Evolutionary conservation across 176 grass and related monocot genomes (phyloP).

Genomic region (Hordeum marinum): DNA sequence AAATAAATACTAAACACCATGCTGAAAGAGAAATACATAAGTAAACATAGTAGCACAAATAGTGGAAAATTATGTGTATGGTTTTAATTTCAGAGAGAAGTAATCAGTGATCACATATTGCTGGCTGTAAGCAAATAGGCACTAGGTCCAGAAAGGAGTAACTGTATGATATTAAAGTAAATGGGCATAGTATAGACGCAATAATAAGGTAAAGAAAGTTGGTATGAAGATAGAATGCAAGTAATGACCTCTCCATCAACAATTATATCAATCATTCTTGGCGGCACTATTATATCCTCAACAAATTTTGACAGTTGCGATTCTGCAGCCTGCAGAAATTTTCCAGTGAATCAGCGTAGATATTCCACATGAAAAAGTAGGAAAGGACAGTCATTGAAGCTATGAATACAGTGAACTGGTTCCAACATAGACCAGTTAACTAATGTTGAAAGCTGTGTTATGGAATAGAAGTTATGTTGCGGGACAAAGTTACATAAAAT

Average conservation of each 20-base stretch:
- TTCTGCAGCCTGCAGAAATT: constrained; percentile 70
- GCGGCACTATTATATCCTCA: constrained; percentile 92
- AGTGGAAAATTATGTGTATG: not conserved
- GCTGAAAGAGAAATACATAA: not conserved
- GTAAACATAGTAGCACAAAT: not conserved
- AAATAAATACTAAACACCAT: not conserved
- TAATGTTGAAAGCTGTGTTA: not conserved
- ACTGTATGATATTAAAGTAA: not conserved
- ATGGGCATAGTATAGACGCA: constrained; percentile 3
- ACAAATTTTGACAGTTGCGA: constrained; percentile 92
- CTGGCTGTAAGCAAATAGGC: not conserved
- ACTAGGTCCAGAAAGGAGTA: not conserved
- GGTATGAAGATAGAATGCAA: not conserved
- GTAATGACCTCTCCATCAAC: constrained; percentile 86
- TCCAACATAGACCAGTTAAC: not conserved
- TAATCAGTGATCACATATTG: not conserved
- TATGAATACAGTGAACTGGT: not conserved
- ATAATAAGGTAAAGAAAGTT: constrained; percentile 13
- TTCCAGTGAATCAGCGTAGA: constrained; percentile 9
- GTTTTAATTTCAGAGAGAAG: not conserved
- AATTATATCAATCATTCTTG: constrained; percentile 96
- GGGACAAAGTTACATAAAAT: constrained; percentile 1
- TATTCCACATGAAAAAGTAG: not conserved
- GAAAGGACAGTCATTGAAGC: constrained; percentile 11
- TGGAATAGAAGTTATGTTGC: not conserved